phyloP scores from a whole-genome alignment of 345 rosid species.

The Hibiscus tridactylites region DNA sequence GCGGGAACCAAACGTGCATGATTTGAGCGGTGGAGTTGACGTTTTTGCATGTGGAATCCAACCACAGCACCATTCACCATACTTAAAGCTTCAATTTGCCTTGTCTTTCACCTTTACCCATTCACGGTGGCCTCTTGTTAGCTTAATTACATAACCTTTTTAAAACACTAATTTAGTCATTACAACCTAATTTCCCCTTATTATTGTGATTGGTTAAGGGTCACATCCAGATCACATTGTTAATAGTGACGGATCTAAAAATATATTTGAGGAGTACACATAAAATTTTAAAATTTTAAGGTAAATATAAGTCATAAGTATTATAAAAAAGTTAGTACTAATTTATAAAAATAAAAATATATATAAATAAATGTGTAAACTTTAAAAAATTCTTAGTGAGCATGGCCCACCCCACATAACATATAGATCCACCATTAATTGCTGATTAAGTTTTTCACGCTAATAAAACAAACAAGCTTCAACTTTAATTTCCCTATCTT shows the following conservation, averaged over 20 bases:
- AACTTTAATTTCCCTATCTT: not conserved
- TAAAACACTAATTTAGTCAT: too few relatives aligned
- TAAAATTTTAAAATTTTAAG: too few relatives aligned
- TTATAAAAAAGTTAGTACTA: too few relatives aligned
- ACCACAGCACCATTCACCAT: not conserved
- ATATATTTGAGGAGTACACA: too few relatives aligned
- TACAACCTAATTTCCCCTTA: not conserved
- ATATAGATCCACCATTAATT: too few relatives aligned
- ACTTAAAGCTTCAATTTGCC: not conserved
- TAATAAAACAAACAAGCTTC: not conserved
- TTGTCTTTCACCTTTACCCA: not conserved
- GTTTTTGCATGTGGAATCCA: not conserved
- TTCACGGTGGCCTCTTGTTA: not conserved
- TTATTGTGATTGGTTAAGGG: not conserved
- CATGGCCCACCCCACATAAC: too few relatives aligned
- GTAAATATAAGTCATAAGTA: too few relatives aligned
- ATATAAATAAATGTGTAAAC: too few relatives aligned
- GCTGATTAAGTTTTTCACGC: not conserved
- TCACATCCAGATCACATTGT: not conserved
- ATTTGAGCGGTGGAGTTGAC: not conserved
- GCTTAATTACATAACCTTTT: not conserved
- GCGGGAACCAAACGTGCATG: not conserved
- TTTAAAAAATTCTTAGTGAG: too few relatives aligned
- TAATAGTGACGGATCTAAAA: too few relatives aligned
- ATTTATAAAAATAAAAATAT: too few relatives aligned